Percentiles rank a stretch among this genome's conserved stretches.
Conservation (phyloP, 2,329 filamentous ascomycete genomes). For the Microdochium paspali region DNA sequence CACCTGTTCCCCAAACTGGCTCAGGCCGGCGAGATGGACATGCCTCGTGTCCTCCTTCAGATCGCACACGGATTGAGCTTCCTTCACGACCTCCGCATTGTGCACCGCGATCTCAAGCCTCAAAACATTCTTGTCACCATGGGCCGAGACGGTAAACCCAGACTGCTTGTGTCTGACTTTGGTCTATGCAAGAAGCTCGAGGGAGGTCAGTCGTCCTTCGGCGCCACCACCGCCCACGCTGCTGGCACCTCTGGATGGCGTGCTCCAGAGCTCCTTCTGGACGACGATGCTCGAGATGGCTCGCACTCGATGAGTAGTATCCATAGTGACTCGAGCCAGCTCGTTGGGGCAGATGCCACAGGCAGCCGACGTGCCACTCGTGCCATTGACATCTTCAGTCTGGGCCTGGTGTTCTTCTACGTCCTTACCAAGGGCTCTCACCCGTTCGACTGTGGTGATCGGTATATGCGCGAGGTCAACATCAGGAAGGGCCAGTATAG, state of each 20-base stretch:
- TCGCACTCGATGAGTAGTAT: slow-evolving; percentile 35
- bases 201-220: slow-evolving; percentile 86
- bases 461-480: slow-evolving; percentile 94
- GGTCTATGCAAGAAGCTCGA: slow-evolving; percentile 96
- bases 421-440: slow-evolving; percentile 89
- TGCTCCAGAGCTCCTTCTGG: slow-evolving; percentile 82
- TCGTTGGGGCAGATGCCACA: slow-evolving; percentile 47
- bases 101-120: slow-evolving; percentile 93
- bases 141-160: slow-evolving; percentile 59
- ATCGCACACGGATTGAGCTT: slow-evolving; percentile 84
- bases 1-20: slow-evolving; percentile 59
- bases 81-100: slow-evolving; percentile 84
- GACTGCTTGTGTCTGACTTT: slow-evolving; percentile 95
- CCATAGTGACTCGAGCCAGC: slow-evolving; percentile 53
- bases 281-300: slow-evolving; percentile 55
- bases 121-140: slow-evolving; percentile 90
- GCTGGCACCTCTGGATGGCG: slow-evolving; percentile 94
- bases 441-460: slow-evolving; percentile 88
- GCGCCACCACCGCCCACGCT: slow-evolving; percentile 87
- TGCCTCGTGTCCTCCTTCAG: slow-evolving; percentile 75
- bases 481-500: slow-evolving; percentile 84
- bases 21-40: slow-evolving; percentile 61
- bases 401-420: slow-evolving; percentile 97
- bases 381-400: slow-evolving; percentile 93
- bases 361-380: slow-evolving; percentile 76